These are phyloP conservation scores for Xylariaceae sp. DNA, from an alignment of 2,329 filamentous ascomycete genomes.

Conservation along the genomic window DNA sequence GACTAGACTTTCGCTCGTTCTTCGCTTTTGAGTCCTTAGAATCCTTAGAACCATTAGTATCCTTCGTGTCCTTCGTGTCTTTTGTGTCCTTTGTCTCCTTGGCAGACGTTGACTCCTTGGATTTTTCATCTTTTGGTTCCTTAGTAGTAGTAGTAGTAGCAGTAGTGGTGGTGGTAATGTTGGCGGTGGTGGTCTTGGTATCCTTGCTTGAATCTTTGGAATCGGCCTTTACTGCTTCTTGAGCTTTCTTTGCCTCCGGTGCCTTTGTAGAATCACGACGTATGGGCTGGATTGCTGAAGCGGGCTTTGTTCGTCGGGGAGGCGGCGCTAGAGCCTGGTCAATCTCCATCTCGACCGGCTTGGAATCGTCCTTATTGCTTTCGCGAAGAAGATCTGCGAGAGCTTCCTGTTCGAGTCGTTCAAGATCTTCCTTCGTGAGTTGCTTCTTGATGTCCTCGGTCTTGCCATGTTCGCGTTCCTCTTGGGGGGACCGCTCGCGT, in stretches of 20 bases:
- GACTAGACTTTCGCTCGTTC: conserved; percentile 29
- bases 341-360: conserved; percentile 53
- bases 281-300: conserved; percentile 58
- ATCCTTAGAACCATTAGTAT: conserved; percentile 24
- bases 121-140: conserved; percentile 19
- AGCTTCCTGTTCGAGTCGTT: conserved; percentile 55
- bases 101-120: conserved; percentile 22
- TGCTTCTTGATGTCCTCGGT: conserved; percentile 49
- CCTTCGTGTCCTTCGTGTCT: conserved; percentile 22
- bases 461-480: conserved; percentile 35
- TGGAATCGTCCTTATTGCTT: conserved; percentile 47
- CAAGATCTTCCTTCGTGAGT: conserved; percentile 55
- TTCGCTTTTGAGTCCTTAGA: conserved; percentile 23
- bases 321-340: conserved; percentile 54
- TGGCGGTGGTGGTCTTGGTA: conserved; percentile 11
- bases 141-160: conserved; percentile 21
- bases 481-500: conserved; percentile 35
- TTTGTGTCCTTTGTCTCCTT: conserved; percentile 26
- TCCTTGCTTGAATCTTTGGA: conserved; percentile 32
- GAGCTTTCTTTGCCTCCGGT: conserved; percentile 39
- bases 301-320: conserved; percentile 48
- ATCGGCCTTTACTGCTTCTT: conserved; percentile 33
- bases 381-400: conserved; percentile 57
- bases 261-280: conserved; percentile 44
- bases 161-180: conserved; percentile 15